Conservation (phyloP, 768 basidiomycete species). For the Leccinum subtestaceum region DNA sequence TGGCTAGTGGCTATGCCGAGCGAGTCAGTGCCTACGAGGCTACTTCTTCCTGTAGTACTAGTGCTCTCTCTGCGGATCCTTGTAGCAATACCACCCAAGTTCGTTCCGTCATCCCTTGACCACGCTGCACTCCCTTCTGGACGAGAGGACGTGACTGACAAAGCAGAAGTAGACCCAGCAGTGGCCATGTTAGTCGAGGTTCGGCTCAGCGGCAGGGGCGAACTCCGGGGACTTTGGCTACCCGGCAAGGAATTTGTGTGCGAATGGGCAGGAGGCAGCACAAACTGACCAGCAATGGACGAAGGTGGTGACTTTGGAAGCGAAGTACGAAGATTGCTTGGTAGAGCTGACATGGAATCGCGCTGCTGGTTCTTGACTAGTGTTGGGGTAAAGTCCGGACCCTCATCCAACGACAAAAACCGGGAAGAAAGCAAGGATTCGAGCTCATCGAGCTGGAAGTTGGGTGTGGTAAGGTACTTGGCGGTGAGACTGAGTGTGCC, state of each 20-base stretch:
- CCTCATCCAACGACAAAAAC: constrained; percentile 68
- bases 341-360: constrained; percentile 48
- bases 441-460: constrained; percentile 72
- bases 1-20: constrained; percentile 3
- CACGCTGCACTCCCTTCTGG: constrained; percentile 36
- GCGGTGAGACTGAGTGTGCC: constrained; percentile 61
- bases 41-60: constrained; percentile 37
- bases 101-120: constrained; percentile 36
- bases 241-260: constrained; percentile 39
- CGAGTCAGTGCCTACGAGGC: constrained; percentile 13
- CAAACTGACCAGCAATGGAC: constrained; percentile 45
- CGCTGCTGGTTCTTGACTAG: constrained; percentile 62
- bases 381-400: constrained; percentile 68
- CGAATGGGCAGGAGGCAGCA: constrained; percentile 34
- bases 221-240: constrained; percentile 36
- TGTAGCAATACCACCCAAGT: constrained; percentile 36
- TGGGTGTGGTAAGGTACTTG: constrained; percentile 63
- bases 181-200: constrained; percentile 32
- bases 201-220: constrained; percentile 35
- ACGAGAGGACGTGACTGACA: constrained; percentile 42
- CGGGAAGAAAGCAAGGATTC: constrained; percentile 74
- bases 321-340: constrained; percentile 41
- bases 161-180: constrained; percentile 35
- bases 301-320: constrained; percentile 47
- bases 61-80: constrained; percentile 53